These are phyloP conservation scores for Podospora didyma DNA, from an alignment of 495 filamentous ascomycete species.

Conservation along the genomic window DNA sequence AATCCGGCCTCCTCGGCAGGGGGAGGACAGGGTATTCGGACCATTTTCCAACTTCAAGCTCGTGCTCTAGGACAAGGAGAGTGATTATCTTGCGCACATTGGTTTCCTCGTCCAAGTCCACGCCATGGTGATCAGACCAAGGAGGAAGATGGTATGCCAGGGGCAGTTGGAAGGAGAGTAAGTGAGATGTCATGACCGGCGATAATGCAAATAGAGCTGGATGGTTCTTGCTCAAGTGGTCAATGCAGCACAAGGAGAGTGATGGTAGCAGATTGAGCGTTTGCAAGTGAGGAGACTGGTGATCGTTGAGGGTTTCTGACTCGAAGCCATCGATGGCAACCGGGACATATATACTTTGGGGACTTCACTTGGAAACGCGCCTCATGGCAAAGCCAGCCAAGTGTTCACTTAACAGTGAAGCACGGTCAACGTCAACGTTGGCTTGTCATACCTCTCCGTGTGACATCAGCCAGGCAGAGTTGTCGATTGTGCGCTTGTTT, in stretches of 20 bases:
- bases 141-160: background rate
- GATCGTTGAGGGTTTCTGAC: background rate
- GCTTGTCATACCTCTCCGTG: background rate
- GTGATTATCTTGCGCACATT: background rate
- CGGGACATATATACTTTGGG: background rate
- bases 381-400: background rate
- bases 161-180: background rate
- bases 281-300: background rate
- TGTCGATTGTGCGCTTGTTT: background rate
- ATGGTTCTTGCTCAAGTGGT: background rate
- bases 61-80: too few relatives aligned
- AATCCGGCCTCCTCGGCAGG: background rate
- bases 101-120: background rate
- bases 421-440: background rate
- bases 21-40: background rate
- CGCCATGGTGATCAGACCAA: background rate
- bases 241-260: background rate
- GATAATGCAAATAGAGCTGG: background rate
- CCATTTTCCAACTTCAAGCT: background rate
- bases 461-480: background rate
- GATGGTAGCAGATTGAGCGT: background rate
- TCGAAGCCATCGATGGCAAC: background rate
- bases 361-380: background rate
- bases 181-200: background rate
- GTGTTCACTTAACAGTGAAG: background rate